Conservation (phyloP, 345 rosid species). For the Hevea brasiliensis region DNA sequence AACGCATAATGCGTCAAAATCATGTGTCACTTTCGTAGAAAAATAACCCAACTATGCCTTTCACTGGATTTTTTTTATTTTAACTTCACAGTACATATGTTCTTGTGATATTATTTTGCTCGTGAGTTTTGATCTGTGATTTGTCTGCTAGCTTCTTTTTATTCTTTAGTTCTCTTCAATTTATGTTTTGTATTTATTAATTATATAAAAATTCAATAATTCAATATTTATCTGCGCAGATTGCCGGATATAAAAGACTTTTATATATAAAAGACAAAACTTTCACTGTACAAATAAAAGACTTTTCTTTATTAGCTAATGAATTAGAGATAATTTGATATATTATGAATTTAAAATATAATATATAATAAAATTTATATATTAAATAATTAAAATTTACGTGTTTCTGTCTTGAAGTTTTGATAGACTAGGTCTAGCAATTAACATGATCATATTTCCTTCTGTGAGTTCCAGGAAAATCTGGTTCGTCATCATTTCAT, state of each 20-base stretch:
- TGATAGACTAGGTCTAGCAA: no score
- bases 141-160: neutral
- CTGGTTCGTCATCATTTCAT: constrained; percentile 52
- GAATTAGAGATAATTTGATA: no score
- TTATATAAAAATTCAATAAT: no score
- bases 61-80: neutral
- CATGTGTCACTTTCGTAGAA: constrained; percentile 16
- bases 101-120: neutral
- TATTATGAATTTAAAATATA: no score
- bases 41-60: neutral
- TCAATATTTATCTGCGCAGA: no score
- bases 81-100: neutral
- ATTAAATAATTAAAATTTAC: no score
- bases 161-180: neutral
- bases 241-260: no score
- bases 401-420: no score
- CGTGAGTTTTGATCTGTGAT: constrained; percentile 9
- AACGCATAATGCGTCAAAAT: constrained; percentile 12
- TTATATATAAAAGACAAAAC: no score
- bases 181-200: neutral
- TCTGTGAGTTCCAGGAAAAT: constrained; percentile 26
- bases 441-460: neutral
- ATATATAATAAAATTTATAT: no score
- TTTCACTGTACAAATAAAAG: no score
- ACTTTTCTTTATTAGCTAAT: no score